Percentiles rank a stretch among this genome's conserved stretches.
Conservation (phyloP, 108 stramenopile species). For the Nitzschia sp. region DNA sequence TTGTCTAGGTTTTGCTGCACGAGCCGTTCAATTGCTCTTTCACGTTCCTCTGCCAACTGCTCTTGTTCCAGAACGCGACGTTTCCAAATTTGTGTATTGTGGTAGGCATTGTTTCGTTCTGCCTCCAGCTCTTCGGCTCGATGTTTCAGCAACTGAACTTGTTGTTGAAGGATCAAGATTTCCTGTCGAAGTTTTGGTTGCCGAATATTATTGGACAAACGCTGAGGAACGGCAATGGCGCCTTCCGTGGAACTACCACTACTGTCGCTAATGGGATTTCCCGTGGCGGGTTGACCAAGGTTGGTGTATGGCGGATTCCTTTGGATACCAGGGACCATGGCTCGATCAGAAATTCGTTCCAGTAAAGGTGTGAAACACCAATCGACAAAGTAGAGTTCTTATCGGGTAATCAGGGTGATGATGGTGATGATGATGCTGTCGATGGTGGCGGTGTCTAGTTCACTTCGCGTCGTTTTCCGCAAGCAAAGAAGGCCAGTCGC, state of each 20-base stretch:
- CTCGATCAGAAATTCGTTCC: no score
- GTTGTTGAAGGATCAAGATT: not conserved
- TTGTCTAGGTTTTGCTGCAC: slow-evolving; percentile 13
- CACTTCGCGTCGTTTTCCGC: not conserved
- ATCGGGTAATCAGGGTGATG: no score
- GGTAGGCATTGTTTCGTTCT: slow-evolving; percentile 11
- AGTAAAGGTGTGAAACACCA: no score
- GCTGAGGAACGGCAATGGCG: no score
- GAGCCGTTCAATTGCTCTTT: slow-evolving; percentile 33
- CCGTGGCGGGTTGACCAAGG: no score
- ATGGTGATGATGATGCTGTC: not conserved
- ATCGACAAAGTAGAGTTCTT: no score
- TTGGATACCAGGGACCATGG: not conserved
- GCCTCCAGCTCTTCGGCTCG: slow-evolving; percentile 1
- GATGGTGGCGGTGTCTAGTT: not conserved
- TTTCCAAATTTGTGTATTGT: slow-evolving; percentile 20
- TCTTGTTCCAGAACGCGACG: slow-evolving; percentile 11
- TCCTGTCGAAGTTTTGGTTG: slow-evolving; percentile 21
- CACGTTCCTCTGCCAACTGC: slow-evolving; percentile 25
- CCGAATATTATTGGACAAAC: no score
- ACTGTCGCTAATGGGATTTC: no score
- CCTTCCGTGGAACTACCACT: no score
- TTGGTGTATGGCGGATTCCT: not conserved
- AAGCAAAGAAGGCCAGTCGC: not conserved
- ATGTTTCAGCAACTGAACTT: not conserved